Conservation (phyloP, 2,329 filamentous ascomycete genomes). For the Fulvia fulva region DNA sequence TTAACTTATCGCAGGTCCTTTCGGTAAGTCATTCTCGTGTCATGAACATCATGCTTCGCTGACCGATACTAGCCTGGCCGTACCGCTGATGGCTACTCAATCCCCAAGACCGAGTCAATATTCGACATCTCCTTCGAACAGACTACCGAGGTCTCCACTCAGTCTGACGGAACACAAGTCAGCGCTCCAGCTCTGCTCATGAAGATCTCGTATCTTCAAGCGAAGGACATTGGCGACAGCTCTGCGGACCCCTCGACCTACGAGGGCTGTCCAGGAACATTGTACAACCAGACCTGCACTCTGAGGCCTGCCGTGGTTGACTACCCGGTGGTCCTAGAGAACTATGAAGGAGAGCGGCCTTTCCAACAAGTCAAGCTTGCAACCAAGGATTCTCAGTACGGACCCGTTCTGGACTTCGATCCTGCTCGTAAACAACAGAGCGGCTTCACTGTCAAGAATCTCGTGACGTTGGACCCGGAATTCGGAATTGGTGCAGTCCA, state of each 20-base stretch:
- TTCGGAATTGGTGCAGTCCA: not conserved
- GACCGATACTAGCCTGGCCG: too few relatives aligned
- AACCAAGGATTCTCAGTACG: not conserved
- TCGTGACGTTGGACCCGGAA: not conserved
- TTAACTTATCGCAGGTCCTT: not conserved
- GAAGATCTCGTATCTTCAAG: not conserved
- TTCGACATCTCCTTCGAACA: too few relatives aligned
- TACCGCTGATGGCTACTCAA: too few relatives aligned
- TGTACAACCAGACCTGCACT: conserved; percentile 2
- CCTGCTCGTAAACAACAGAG: conserved; percentile 2
- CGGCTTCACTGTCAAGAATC: not conserved
- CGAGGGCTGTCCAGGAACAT: not conserved
- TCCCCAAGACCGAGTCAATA: too few relatives aligned
- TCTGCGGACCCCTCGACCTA: too few relatives aligned
- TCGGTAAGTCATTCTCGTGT: too few relatives aligned
- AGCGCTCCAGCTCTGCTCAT: not conserved
- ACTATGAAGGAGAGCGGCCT: not conserved
- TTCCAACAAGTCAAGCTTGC: not conserved
- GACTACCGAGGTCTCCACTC: too few relatives aligned
- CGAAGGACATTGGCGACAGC: too few relatives aligned
- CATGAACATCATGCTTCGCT: not conserved
- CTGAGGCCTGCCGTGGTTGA: conserved; percentile 1
- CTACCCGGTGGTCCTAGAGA: conserved; percentile 4
- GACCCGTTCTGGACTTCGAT: not conserved
- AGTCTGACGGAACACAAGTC: too few relatives aligned